These are phyloP conservation scores for Aspergillus bridgeri DNA, from an alignment of 495 filamentous ascomycete species.

Conservation along the genomic window DNA sequence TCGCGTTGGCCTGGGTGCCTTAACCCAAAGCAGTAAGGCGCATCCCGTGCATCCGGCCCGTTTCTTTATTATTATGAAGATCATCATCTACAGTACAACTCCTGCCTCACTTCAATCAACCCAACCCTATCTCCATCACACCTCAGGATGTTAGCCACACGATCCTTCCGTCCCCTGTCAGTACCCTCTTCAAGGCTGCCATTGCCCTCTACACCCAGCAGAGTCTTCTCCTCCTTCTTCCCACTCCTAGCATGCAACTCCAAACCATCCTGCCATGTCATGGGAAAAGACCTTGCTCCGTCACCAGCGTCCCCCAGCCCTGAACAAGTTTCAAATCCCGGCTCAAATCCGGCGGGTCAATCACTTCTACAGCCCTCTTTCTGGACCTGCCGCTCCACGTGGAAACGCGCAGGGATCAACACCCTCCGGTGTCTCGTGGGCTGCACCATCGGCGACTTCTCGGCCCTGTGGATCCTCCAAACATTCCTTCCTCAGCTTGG, in stretches of 20 bases:
- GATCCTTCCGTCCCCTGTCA: no score
- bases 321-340: not conserved
- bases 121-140: no score
- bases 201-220: no score
- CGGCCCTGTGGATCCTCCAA: conserved; percentile 31
- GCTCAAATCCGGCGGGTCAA: not conserved
- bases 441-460: conserved; percentile 42
- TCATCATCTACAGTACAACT: no score
- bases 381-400: conserved; percentile 29
- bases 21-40: no score
- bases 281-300: not conserved
- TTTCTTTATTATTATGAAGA: no score
- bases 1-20: no score
- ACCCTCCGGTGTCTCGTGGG: conserved; percentile 40
- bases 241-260: not conserved
- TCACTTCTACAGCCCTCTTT: conserved; percentile 8
- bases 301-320: no score
- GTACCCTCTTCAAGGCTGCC: no score
- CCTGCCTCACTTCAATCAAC: no score
- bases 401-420: conserved; percentile 36
- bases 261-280: not conserved
- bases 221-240: not conserved
- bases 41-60: no score
- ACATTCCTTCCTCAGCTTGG: conserved; percentile 33
- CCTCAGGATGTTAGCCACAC: no score